Base-by-base conservation (phyloP, 257 asterid species). In the Petunia axillaris region DNA sequence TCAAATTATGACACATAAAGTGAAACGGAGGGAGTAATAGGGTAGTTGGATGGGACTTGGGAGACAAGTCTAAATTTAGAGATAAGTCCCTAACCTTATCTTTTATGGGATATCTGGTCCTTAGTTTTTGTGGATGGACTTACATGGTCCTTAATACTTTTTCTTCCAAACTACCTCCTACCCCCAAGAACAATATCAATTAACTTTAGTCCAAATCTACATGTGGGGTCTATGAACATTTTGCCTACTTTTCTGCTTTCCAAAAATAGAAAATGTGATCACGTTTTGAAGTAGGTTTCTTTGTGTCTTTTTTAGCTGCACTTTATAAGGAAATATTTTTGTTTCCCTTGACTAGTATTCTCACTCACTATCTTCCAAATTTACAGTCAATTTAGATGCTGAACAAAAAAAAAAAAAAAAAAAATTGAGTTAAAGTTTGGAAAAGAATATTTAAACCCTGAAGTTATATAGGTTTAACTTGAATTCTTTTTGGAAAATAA, bases 181-280 rank as follows among this genome's bases (percentile, higher is more conserved):
- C 43, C 43, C 43, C 55, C 46, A 71, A 71, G 60, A 70, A 46
- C 59, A 71, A 48, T 10, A 71, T 48, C 35, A 71, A 35, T 48
- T 48, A 71, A 35, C 35, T 43, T 71, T 71, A 0, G 60, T 71
- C 60, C 25, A 71, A 71, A 48, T 71, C 44, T 48, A 25, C 83
- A 66, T 10, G 63, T 80, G 74, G 79, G 86, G 46, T 39, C 75
- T 9, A 71, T 71, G 62, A 71, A 71, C 50, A 3, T 5, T 15
- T 1, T 15, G 55, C 43, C 15, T n/a, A 52, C 13, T 81, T 82
- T 70, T 63, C 70, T 67, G 64, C 62, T 68, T 85, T 53, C 88
- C 58, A 85, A 75, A 68, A 75, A 59, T 80, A 59, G 86, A 46
- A 85, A 82, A 80, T 65, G 39, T 58, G 78, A 80, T 80, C 39